A percentile compares a stretch with the other conserved stretches of the same genome.
Evolutionary conservation across 495 filamentous ascomycete genomes (phyloP).

Genomic region (Polyplosphaeria fusca): DNA sequence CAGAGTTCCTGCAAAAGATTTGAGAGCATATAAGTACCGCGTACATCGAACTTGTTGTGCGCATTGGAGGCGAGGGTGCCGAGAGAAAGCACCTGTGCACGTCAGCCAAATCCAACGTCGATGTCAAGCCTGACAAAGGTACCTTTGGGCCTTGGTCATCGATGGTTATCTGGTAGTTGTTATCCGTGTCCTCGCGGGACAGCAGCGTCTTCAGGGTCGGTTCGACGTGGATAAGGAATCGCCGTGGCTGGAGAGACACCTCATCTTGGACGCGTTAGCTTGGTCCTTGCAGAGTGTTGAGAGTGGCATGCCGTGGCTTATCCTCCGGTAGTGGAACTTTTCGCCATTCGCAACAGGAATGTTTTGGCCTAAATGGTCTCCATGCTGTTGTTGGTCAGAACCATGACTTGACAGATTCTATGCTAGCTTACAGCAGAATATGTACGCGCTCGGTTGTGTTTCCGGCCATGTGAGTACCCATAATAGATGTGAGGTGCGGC

Average conservation of each 20-base stretch:
- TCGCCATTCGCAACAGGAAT: not conserved
- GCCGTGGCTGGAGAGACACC: slow-evolving; percentile 52
- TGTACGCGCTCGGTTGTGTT: slow-evolving; percentile 43
- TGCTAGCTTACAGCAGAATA: slow-evolving; percentile 44
- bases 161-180: slow-evolving; percentile 92
- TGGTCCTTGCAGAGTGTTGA: not conserved
- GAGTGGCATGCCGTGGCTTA: slow-evolving; percentile 31
- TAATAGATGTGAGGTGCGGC: slow-evolving; percentile 49
- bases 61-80: slow-evolving; percentile 84
- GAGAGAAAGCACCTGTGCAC: slow-evolving; percentile 63
- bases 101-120: not conserved
- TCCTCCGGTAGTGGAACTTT: slow-evolving; percentile 20
- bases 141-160: slow-evolving; percentile 95
- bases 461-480: slow-evolving; percentile 42
- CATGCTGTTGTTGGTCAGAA: not conserved
- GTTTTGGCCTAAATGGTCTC: slow-evolving; percentile 29
- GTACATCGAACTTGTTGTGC: slow-evolving; percentile 77
- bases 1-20: slow-evolving; percentile 93
- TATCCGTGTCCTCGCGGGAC: slow-evolving; percentile 82
- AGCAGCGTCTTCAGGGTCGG: slow-evolving; percentile 67
- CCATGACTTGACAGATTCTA: not conserved
- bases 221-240: slow-evolving; percentile 76
- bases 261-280: slow-evolving; percentile 47
- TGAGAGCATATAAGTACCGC: slow-evolving; percentile 92
- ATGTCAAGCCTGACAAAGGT: slow-evolving; percentile 13